These are phyloP conservation scores for Cucurbitaria berberidis DNA, from an alignment of 2,329 filamentous ascomycete genomes.

Conservation along the genomic window DNA sequence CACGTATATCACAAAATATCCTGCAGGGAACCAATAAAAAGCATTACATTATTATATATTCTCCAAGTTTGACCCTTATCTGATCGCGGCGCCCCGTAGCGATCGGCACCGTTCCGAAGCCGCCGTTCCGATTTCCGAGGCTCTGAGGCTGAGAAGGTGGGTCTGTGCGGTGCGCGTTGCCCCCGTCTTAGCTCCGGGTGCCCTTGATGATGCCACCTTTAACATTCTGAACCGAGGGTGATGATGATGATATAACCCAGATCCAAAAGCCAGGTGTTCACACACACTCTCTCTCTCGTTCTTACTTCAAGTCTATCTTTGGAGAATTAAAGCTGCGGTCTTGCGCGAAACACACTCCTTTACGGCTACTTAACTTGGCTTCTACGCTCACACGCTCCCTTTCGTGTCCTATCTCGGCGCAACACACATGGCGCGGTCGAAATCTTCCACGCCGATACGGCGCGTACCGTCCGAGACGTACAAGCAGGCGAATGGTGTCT, in stretches of 20 bases:
- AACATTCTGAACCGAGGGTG: constrained; percentile 19
- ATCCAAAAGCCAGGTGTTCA: constrained; percentile 7
- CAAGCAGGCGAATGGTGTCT: constrained; percentile 29
- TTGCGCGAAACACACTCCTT: too few species aligned
- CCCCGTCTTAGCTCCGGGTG: constrained; percentile 35
- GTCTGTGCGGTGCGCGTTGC: constrained; percentile 20
- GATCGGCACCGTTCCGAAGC: constrained; percentile 8
- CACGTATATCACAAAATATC: too few species aligned
- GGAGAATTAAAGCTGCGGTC: too few species aligned
- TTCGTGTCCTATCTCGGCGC: too few species aligned
- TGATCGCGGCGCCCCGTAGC: too few species aligned
- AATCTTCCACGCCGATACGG: constrained; percentile 29
- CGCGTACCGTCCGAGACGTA: constrained; percentile 37
- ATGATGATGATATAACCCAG: constrained; percentile 4
- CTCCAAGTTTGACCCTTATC: not conserved
- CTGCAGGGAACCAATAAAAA: too few species aligned
- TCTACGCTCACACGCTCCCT: too few species aligned
- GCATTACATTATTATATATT: too few species aligned
- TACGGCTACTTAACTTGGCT: too few species aligned
- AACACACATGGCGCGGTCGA: constrained; percentile 46
- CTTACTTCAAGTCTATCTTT: too few species aligned
- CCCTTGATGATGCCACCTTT: constrained; percentile 40
- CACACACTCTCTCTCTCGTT: constrained; percentile 2
- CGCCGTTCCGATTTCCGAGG: constrained; percentile 23
- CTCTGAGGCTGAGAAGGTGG: constrained; percentile 17